phyloP scores from a whole-genome alignment of 2,329 filamentous ascomycete genomes.

The Trichoderma endophyticum region DNA sequence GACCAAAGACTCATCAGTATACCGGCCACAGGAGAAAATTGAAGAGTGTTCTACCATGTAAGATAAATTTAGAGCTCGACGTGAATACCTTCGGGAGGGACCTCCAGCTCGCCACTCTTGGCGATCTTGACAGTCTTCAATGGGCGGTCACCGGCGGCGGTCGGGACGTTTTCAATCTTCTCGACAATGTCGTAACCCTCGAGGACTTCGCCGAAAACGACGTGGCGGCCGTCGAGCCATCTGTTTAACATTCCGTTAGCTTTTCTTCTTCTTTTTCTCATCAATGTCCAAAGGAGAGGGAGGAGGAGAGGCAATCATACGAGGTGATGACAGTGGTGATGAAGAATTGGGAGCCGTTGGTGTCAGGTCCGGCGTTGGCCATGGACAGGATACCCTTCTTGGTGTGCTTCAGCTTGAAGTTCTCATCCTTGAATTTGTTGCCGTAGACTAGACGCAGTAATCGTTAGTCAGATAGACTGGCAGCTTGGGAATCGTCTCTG shows the following conservation, averaged over 20 bases:
- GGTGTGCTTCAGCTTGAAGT: constrained; percentile 92
- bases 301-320: constrained; percentile 41
- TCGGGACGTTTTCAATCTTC: constrained; percentile 71
- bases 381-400: constrained; percentile 81
- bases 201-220: constrained; percentile 85
- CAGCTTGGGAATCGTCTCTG: not conserved
- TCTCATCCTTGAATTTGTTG: constrained; percentile 80
- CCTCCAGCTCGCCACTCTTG: constrained; percentile 80
- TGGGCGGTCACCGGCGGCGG: constrained; percentile 66
- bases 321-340: constrained; percentile 79
- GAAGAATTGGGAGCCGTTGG: constrained; percentile 88
- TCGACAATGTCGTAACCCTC: constrained; percentile 80
- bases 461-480: not conserved
- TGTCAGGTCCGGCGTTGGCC: constrained; percentile 82
- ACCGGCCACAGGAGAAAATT: constrained; percentile 26
- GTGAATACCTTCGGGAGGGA: constrained; percentile 89
- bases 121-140: constrained; percentile 67
- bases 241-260: constrained; percentile 35
- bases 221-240: constrained; percentile 81
- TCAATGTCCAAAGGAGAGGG: not conserved
- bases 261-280: constrained; percentile 5
- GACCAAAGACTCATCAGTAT: constrained; percentile 35
- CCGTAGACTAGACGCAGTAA: constrained; percentile 63
- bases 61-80: constrained; percentile 68
- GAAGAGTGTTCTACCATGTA: constrained; percentile 21